Evolutionary conservation across 371 early-diverging fungal genomes (phyloP).

Genomic region (Mortierella sp.): DNA sequence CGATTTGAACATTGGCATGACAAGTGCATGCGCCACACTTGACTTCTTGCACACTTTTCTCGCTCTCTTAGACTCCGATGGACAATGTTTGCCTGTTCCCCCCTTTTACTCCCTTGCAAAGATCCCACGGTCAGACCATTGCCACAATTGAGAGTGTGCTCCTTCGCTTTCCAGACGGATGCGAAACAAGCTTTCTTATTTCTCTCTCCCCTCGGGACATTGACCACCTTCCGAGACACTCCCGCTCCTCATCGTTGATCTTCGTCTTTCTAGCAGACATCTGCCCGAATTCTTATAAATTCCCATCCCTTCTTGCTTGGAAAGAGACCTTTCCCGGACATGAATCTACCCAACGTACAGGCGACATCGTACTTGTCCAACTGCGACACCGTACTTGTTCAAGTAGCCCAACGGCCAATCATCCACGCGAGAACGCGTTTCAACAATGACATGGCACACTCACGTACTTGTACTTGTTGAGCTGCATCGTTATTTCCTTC

Average conservation of each 20-base stretch:
- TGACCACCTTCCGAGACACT: too few relatives aligned
- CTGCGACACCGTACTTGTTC: background rate
- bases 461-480: background rate
- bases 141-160: too few relatives aligned
- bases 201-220: too few relatives aligned
- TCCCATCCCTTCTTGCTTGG: background rate
- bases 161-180: too few relatives aligned
- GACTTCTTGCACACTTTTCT: background rate
- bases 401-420: background rate
- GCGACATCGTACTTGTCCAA: background rate
- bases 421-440: background rate
- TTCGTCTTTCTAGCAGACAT: too few relatives aligned
- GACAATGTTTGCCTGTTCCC: too few relatives aligned
- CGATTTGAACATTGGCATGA: background rate
- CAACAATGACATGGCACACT: background rate
- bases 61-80: background rate
- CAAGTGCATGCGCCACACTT: conserved; percentile 1
- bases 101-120: too few relatives aligned
- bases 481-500: background rate
- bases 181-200: too few relatives aligned
- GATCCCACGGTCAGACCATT: too few relatives aligned
- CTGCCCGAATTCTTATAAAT: background rate
- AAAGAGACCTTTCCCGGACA: too few relatives aligned
- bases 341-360: background rate
- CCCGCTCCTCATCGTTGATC: too few relatives aligned